phyloP scores from a whole-genome alignment of 768 basidiomycete species.

The Glaciozyma martinii region DNA sequence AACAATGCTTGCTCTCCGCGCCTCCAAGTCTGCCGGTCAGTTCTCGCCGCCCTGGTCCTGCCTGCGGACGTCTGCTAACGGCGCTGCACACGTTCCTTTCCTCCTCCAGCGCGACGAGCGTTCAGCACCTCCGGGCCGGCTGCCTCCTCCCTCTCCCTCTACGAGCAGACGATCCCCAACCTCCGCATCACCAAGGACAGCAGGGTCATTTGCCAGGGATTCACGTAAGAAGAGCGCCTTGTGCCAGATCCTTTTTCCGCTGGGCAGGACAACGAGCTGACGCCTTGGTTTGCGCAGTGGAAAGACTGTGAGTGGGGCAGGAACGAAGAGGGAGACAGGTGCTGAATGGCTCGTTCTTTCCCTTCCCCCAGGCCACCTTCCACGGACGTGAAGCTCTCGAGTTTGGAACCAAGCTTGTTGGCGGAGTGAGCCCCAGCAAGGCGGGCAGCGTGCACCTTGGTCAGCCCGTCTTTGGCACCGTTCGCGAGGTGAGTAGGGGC shows the following conservation, averaged over 20 bases:
- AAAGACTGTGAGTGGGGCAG: conserved; percentile 53
- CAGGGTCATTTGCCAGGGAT: conserved; percentile 73
- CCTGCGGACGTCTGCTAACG: too few relatives aligned
- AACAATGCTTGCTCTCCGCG: too few relatives aligned
- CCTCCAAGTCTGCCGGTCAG: too few relatives aligned
- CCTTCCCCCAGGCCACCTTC: conserved; percentile 69
- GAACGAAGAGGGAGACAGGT: too few relatives aligned
- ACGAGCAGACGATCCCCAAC: conserved; percentile 84
- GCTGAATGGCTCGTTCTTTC: neutral
- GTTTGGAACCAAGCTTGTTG: conserved; percentile 95
- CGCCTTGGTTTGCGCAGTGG: conserved; percentile 52
- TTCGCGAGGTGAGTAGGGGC: conserved; percentile 62
- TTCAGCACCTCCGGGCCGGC: conserved; percentile 12
- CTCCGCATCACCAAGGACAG: conserved; percentile 89
- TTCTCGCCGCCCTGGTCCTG: too few relatives aligned
- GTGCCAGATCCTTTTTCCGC: neutral
- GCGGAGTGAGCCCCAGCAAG: conserved; percentile 93
- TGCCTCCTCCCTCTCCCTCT: conserved; percentile 37
- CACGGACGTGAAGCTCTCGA: conserved; percentile 86
- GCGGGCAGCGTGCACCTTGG: conserved; percentile 92
- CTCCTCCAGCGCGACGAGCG: neutral
- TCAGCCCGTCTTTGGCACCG: conserved; percentile 84
- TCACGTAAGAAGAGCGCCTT: conserved; percentile 23
- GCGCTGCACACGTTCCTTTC: too few relatives aligned
- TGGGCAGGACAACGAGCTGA: neutral